These are phyloP conservation scores for Mycena sanguinolenta DNA, from an alignment of 768 basidiomycete species.

Conservation along the genomic window DNA sequence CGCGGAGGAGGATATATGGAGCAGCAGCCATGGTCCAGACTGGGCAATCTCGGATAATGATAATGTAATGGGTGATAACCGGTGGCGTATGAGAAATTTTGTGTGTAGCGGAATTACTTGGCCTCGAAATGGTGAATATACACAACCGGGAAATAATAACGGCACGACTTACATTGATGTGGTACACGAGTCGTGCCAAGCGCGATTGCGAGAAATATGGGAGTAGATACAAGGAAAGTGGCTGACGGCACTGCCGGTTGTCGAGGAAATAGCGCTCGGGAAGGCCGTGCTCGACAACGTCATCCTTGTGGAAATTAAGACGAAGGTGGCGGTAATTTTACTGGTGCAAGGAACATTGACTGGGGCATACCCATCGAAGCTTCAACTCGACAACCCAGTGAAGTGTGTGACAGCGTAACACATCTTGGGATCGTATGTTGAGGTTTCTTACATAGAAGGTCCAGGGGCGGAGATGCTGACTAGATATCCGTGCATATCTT, in stretches of 20 bases:
- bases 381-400: not conserved
- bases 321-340: not conserved
- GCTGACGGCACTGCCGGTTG: not conserved
- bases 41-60: no score
- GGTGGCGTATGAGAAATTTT: no score
- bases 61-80: no score
- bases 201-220: no score
- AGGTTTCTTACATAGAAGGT: not conserved
- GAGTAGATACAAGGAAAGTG: no score
- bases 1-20: no score
- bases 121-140: no score
- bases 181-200: no score
- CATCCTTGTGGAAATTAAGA: not conserved
- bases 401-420: constrained; percentile 15
- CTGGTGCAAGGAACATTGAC: not conserved
- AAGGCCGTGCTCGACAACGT: not conserved
- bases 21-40: no score
- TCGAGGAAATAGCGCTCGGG: not conserved
- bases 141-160: no score
- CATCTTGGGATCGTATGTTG: not conserved
- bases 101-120: no score
- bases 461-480: constrained; percentile 23
- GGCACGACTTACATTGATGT: no score
- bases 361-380: not conserved
- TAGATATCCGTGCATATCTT: not conserved